Percentiles rank a stretch among this genome's conserved stretches.
Conservation (phyloP, 768 basidiomycete species). For the Podaxis pistillaris region DNA sequence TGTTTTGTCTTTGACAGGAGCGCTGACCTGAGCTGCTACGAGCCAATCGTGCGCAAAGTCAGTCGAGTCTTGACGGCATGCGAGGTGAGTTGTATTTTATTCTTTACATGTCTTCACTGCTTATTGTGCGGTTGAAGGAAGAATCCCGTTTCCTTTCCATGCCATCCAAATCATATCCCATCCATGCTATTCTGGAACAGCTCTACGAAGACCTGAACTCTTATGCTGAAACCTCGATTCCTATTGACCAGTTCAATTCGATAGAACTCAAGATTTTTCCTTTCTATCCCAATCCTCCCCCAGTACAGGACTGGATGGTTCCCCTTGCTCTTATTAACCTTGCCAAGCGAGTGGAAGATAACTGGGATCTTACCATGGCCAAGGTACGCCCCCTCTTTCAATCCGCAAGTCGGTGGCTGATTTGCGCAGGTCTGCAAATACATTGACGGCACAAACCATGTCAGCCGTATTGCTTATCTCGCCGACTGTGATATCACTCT, state of each 20-base stretch:
- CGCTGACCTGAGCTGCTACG: slow-evolving; percentile 93
- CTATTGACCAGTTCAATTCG: slow-evolving; percentile 88
- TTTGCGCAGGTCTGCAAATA: slow-evolving; percentile 60
- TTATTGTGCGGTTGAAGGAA: slow-evolving; percentile 47
- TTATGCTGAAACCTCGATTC: slow-evolving; percentile 93
- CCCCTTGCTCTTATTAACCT: slow-evolving; percentile 88
- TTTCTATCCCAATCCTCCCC: slow-evolving; percentile 91
- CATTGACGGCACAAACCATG: slow-evolving; percentile 91
- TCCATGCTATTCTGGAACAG: slow-evolving; percentile 89
- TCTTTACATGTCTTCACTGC: slow-evolving; percentile 4
- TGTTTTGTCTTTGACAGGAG: slow-evolving; percentile 95
- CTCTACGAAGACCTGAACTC: slow-evolving; percentile 97
- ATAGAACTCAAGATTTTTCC: slow-evolving; percentile 96
- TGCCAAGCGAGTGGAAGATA: slow-evolving; percentile 75
- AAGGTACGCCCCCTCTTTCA: slow-evolving; percentile 47
- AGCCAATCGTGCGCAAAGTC: slow-evolving; percentile 93
- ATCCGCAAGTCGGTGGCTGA: neutral
- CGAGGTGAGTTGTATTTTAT: slow-evolving; percentile 59
- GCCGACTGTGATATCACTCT: slow-evolving; percentile 86
- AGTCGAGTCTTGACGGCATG: slow-evolving; percentile 85
- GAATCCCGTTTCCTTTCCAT: slow-evolving; percentile 88
- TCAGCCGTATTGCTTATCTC: slow-evolving; percentile 86
- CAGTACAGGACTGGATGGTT: slow-evolving; percentile 93
- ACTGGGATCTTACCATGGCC: slow-evolving; percentile 95
- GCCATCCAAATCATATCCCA: slow-evolving; percentile 58